phyloP scores from a whole-genome alignment of 345 rosid species.

The Lepidium sativum region DNA sequence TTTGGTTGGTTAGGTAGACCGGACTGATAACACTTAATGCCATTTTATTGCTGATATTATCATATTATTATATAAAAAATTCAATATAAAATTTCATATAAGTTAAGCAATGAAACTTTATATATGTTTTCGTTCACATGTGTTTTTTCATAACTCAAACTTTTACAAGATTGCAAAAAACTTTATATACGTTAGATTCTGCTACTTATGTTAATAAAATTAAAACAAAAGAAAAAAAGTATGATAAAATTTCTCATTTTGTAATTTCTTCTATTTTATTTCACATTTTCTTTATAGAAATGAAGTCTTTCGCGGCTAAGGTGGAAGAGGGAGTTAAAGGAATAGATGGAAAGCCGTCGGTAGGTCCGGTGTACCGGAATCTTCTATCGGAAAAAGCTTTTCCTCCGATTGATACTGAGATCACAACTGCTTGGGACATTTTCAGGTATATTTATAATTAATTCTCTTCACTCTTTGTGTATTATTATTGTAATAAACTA shows the following conservation, averaged over 20 bases:
- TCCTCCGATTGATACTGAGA: constrained; percentile 46
- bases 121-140: background rate
- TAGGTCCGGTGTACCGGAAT: constrained; percentile 85
- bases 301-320: constrained; percentile 62
- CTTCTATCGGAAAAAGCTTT: constrained; percentile 50
- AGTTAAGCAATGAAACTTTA: background rate
- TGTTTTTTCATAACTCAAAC: background rate
- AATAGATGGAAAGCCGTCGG: constrained; percentile 58
- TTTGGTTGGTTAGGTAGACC: constrained; percentile 12
- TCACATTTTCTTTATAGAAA: constrained; percentile 4
- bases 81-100: too few species aligned
- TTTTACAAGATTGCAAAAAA: background rate
- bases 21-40: constrained; percentile 17
- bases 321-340: constrained; percentile 81
- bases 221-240: background rate
- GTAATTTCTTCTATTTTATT: background rate
- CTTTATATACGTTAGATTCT: background rate
- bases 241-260: background rate
- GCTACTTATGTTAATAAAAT: background rate
- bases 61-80: background rate
- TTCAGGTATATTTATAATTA: constrained; percentile 45
- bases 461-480: background rate
- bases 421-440: constrained; percentile 70
- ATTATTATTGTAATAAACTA: background rate
- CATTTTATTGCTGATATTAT: background rate